A percentile compares a stretch with the other conserved stretches of the same genome.
These are phyloP conservation scores for Musa schizocarpa DNA, from an alignment of 176 grass and related monocot species.

Conservation along the genomic window DNA sequence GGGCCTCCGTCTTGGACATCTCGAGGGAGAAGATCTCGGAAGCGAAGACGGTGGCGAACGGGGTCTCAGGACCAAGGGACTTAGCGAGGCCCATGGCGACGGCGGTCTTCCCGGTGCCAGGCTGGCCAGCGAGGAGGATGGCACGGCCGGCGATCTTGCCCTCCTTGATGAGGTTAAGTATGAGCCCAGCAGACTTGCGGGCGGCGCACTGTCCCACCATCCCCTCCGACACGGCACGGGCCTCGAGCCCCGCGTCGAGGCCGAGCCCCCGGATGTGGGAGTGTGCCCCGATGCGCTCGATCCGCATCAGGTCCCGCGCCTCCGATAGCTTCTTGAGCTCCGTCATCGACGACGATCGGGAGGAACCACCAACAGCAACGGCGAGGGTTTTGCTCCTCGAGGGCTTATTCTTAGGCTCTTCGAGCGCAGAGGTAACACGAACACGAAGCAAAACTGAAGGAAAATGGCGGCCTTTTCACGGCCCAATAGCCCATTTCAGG, in stretches of 20 bases:
- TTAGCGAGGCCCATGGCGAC: constrained; percentile 95
- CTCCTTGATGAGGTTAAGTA: constrained; percentile 79
- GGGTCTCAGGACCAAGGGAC: constrained; percentile 78
- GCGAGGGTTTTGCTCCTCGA: background rate
- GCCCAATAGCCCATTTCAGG: too few species aligned
- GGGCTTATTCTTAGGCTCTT: background rate
- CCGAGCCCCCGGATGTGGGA: constrained; percentile 97
- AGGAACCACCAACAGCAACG: background rate
- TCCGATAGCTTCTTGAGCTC: constrained; percentile 81
- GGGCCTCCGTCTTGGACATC: constrained; percentile 87
- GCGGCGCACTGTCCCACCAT: constrained; percentile 95
- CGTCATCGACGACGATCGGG: constrained; percentile 36
- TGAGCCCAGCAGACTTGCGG: constrained; percentile 62
- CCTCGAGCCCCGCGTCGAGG: constrained; percentile 74
- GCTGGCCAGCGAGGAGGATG: constrained; percentile 84
- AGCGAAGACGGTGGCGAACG: constrained; percentile 76
- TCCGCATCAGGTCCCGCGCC: constrained; percentile 82
- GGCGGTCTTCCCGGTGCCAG: constrained; percentile 86
- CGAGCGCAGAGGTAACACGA: too few species aligned
- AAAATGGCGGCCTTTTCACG: too few species aligned
- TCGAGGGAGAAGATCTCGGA: constrained; percentile 94
- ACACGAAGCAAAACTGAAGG: too few species aligned
- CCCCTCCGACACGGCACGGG: constrained; percentile 71
- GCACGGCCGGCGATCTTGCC: constrained; percentile 79
- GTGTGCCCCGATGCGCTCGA: constrained; percentile 92